Evolutionary conservation across 441 rosid species (phyloP).

Genomic region (Syzygium malaccense): DNA sequence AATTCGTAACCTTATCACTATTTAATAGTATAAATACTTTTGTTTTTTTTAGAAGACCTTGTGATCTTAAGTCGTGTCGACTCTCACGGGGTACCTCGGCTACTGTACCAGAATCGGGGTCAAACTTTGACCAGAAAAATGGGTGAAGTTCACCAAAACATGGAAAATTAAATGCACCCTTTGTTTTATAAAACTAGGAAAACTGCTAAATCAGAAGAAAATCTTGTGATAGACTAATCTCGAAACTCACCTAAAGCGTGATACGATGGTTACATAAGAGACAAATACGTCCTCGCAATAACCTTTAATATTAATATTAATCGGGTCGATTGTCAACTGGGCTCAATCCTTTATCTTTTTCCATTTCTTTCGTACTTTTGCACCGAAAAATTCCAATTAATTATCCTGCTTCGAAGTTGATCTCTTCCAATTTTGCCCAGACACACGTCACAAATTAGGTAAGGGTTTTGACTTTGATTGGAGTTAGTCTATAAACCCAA

Average conservation of each 20-base stretch:
- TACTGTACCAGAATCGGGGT: not conserved
- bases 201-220: not conserved
- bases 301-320: not conserved
- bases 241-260: not conserved
- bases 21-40: not conserved
- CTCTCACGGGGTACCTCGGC: not conserved
- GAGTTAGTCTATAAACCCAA: not conserved
- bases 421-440: not conserved
- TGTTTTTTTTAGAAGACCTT: not conserved
- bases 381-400: not conserved
- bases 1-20: not conserved
- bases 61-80: not conserved
- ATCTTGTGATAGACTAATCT: not conserved
- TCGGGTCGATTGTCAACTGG: not conserved
- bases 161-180: not conserved
- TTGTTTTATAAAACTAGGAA: not conserved
- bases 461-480: not conserved
- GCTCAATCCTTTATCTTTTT: not conserved
- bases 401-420: not conserved
- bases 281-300: not conserved
- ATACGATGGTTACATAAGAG: not conserved
- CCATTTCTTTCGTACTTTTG: not conserved
- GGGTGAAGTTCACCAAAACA: not conserved
- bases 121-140: not conserved
- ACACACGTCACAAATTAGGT: not conserved